phyloP scores from a whole-genome alignment of 2,329 filamentous ascomycete genomes.

The Dactylonectria estremocensis region DNA sequence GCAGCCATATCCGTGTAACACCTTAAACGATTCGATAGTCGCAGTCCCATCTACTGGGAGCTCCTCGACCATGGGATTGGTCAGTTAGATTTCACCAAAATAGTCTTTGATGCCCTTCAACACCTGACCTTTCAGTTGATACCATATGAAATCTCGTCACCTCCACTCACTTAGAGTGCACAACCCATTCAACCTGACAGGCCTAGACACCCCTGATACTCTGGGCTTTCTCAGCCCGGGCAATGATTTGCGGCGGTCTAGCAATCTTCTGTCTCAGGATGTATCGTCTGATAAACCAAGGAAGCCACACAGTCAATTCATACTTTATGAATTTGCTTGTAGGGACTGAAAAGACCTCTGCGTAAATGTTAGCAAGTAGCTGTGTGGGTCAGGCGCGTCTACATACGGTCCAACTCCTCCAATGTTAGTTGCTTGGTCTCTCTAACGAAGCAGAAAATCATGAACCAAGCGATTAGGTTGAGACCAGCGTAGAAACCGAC shows the following conservation, averaged over 20 bases:
- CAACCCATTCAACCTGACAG: too few relatives aligned
- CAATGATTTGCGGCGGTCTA: slow-evolving; percentile 52
- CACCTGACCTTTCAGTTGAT: too few relatives aligned
- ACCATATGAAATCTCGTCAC: too few relatives aligned
- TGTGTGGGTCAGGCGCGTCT: not conserved
- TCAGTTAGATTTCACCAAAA: too few relatives aligned
- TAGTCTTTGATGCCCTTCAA: too few relatives aligned
- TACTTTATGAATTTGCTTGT: slow-evolving; percentile 50
- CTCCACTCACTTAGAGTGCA: too few relatives aligned
- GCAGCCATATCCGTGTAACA: too few relatives aligned
- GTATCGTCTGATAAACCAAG: slow-evolving; percentile 57
- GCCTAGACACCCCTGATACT: not conserved
- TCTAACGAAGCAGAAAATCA: slow-evolving; percentile 64
- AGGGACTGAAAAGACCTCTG: slow-evolving; percentile 34
- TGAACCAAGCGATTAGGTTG: slow-evolving; percentile 59
- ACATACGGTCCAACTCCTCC: slow-evolving; percentile 53
- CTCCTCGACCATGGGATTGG: too few relatives aligned
- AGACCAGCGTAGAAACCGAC: slow-evolving; percentile 61
- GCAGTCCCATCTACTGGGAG: too few relatives aligned
- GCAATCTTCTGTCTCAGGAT: slow-evolving; percentile 51
- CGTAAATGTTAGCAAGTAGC: not conserved
- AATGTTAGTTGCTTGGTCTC: slow-evolving; percentile 64
- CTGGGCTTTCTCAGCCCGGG: slow-evolving; percentile 33
- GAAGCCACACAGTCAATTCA: slow-evolving; percentile 53
- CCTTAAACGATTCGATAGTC: too few relatives aligned